Conservation (phyloP, 2,329 filamentous ascomycete species). For the Trichoderma semiorbis region DNA sequence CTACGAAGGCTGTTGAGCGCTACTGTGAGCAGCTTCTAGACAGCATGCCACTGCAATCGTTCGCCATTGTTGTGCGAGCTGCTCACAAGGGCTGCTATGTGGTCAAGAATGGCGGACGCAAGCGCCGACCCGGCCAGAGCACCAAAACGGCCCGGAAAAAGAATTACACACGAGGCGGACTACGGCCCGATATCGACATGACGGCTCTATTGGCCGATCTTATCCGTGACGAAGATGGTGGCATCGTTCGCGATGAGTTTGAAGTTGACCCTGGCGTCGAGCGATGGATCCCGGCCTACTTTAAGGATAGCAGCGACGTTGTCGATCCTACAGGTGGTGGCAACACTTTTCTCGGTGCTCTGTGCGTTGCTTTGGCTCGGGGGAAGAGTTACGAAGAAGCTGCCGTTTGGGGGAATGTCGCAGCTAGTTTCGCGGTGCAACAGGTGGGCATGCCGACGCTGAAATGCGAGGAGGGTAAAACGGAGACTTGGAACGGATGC, state of each 20-base stretch:
- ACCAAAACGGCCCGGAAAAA: slow-evolving; percentile 36
- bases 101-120: slow-evolving; percentile 55
- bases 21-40: slow-evolving; percentile 61
- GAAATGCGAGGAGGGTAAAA: slow-evolving; percentile 39
- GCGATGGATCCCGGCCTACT: slow-evolving; percentile 77
- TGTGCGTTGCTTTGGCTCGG: slow-evolving; percentile 56
- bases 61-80: slow-evolving; percentile 65
- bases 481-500: slow-evolving; percentile 61
- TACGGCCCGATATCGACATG: slow-evolving; percentile 61
- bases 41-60: slow-evolving; percentile 62
- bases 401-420: slow-evolving; percentile 72
- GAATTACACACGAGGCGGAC: slow-evolving; percentile 46
- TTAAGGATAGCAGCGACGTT: slow-evolving; percentile 53
- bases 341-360: slow-evolving; percentile 76
- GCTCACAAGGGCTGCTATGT: slow-evolving; percentile 70
- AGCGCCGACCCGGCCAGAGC: slow-evolving; percentile 34
- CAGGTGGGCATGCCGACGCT: slow-evolving; percentile 79
- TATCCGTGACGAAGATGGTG: slow-evolving; percentile 50
- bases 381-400: slow-evolving; percentile 64
- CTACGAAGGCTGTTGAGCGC: slow-evolving; percentile 51
- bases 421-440: slow-evolving; percentile 91
- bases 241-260: slow-evolving; percentile 54
- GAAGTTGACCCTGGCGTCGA: slow-evolving; percentile 63
- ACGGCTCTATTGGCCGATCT: slow-evolving; percentile 58
- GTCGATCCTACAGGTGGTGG: slow-evolving; percentile 94